Percentiles rank a stretch among this genome's conserved stretches.
These are phyloP conservation scores for Pseudocercospora crystallina DNA, from an alignment of 2,329 filamentous ascomycete species.

Conservation along the genomic window DNA sequence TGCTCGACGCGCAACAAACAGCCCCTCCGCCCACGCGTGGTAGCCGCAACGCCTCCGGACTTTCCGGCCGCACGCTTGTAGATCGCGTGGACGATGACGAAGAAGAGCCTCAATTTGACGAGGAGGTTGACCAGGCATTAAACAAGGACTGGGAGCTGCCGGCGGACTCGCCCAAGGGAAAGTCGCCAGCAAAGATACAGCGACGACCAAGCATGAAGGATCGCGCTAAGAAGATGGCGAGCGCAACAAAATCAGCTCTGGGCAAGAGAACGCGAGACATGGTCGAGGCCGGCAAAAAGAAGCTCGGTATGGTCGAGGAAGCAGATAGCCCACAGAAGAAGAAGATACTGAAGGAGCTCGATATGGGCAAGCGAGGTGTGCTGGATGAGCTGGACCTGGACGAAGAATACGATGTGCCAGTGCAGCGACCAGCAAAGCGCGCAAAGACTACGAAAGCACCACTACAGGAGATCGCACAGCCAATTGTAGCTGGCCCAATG, in stretches of 20 bases:
- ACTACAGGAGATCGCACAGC: conserved; percentile 24
- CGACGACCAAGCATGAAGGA: conserved; percentile 32
- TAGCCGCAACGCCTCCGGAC: conserved; percentile 47
- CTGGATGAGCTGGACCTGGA: conserved; percentile 36
- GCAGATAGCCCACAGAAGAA: conserved; percentile 23
- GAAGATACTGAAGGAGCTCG: conserved; percentile 34
- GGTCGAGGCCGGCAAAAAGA: conserved; percentile 40
- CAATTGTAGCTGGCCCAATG: conserved; percentile 24
- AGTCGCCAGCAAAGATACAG: conserved; percentile 20
- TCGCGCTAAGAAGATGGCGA: conserved; percentile 32
- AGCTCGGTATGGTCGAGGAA: conserved; percentile 30
- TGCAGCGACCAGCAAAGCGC: conserved; percentile 29
- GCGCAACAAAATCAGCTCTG: conserved; percentile 31
- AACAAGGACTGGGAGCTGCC: conserved; percentile 40
- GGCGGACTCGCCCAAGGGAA: conserved; percentile 14
- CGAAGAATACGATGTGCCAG: conserved; percentile 21
- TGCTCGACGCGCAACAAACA: conserved; percentile 30
- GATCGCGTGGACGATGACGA: conserved; percentile 24
- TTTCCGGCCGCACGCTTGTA: conserved; percentile 37
- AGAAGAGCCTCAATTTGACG: conserved; percentile 24
- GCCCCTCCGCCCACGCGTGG: conserved; percentile 15
- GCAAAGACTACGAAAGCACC: conserved; percentile 24
- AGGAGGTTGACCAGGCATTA: conserved; percentile 50
- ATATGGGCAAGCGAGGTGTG: conserved; percentile 32
- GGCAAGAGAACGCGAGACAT: conserved; percentile 39